These are phyloP conservation scores for Sungouiozyma ichnusensis DNA, from an alignment of 805 yeast species.

Conservation along the genomic window DNA sequence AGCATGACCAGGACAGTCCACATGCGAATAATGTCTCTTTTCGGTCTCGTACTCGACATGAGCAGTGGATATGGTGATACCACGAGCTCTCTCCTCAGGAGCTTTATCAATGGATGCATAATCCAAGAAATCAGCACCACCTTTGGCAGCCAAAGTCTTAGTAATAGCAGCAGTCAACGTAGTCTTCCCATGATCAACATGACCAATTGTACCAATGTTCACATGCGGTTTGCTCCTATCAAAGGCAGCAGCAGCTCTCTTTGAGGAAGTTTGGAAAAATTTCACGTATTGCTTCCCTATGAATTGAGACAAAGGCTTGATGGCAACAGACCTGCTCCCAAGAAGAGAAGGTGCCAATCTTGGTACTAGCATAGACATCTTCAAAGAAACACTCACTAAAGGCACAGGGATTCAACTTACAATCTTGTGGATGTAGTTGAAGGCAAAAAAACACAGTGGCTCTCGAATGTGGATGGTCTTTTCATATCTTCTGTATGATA, in stretches of 20 bases:
- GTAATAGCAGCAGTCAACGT: conserved; percentile 98
- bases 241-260: conserved; percentile 54
- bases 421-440: too few species aligned
- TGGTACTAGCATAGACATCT: conserved; percentile 14
- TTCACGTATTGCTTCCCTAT: background rate
- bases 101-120: conserved; percentile 92
- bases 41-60: conserved; percentile 96
- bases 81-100: conserved; percentile 98
- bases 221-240: conserved; percentile 95
- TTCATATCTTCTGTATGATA: too few species aligned
- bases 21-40: conserved; percentile 94
- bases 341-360: conserved; percentile 8
- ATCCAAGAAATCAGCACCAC: conserved; percentile 90
- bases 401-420: too few species aligned
- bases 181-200: conserved; percentile 98
- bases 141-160: conserved; percentile 75
- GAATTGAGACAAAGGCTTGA: background rate
- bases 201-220: conserved; percentile 96
- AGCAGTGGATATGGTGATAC: conserved; percentile 96
- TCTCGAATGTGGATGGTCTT: too few species aligned
- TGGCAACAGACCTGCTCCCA: background rate
- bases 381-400: too few species aligned
- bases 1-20: conserved; percentile 98
- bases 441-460: too few species aligned
- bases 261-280: conserved; percentile 1